Percentiles rank a stretch among this genome's conserved stretches.
Evolutionary conservation across 2,329 filamentous ascomycete species (phyloP).

Genomic region (Xylariaceae sp.): DNA sequence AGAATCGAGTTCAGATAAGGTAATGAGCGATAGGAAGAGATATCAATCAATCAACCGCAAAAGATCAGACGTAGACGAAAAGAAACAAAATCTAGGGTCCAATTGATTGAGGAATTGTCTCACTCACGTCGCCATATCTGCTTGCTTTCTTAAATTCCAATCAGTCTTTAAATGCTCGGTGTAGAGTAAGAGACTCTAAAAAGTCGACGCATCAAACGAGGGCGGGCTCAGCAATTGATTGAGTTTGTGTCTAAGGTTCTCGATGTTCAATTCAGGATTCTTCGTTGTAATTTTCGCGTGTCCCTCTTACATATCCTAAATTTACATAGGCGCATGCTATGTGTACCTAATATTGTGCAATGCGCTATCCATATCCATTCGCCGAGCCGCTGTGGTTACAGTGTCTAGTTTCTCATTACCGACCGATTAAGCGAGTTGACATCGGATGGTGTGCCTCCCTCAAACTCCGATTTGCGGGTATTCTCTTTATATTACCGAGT

Average conservation of each 20-base stretch:
- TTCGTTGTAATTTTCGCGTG: background rate
- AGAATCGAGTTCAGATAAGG: slow-evolving; percentile 1
- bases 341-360: no score
- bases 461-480: slow-evolving; percentile 24
- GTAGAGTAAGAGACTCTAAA: background rate
- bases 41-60: no score
- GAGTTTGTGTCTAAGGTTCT: background rate
- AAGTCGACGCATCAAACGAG: background rate
- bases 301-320: no score
- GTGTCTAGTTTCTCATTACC: background rate
- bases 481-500: slow-evolving; percentile 15
- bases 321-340: no score
- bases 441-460: slow-evolving; percentile 27
- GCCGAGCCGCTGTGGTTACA: background rate
- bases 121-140: slow-evolving; percentile 39
- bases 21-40: slow-evolving; percentile 35
- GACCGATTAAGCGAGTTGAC: slow-evolving; percentile 16
- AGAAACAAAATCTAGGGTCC: background rate
- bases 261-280: background rate
- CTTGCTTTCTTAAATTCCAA: background rate
- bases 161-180: background rate
- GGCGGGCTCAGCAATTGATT: no score
- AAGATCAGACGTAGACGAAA: background rate
- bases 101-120: background rate
- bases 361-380: no score